Evolutionary conservation across 768 basidiomycete species (phyloP).

Genomic region (Auricularia cornea): DNA sequence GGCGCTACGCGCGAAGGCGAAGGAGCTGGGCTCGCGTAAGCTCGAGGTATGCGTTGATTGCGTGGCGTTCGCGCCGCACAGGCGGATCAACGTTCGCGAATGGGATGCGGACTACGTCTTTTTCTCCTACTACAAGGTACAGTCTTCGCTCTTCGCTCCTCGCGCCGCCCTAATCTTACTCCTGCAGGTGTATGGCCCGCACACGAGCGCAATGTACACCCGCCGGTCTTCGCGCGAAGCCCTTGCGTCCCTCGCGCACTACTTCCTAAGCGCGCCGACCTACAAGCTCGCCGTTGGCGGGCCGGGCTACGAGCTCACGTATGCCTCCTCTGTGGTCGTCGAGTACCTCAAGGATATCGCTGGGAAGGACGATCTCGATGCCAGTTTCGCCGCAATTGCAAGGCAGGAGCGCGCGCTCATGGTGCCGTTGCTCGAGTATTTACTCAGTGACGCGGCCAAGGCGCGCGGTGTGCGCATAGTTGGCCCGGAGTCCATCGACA

Average conservation of each 20-base stretch:
- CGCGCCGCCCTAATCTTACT: too few species aligned
- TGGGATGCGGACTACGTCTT: slow-evolving; percentile 74
- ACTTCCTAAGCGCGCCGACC: slow-evolving; percentile 46
- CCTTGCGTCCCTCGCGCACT: slow-evolving; percentile 53
- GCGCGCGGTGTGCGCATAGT: slow-evolving; percentile 59
- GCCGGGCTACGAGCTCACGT: slow-evolving; percentile 64
- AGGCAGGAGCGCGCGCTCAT: slow-evolving; percentile 53
- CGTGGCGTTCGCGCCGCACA: slow-evolving; percentile 72
- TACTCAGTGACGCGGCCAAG: slow-evolving; percentile 40
- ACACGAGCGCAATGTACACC: slow-evolving; percentile 58
- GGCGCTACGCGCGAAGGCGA: slow-evolving; percentile 43
- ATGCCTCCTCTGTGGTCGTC: slow-evolving; percentile 49
- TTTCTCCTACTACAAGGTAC: slow-evolving; percentile 76
- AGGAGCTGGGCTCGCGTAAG: slow-evolving; percentile 44
- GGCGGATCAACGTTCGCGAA: slow-evolving; percentile 57
- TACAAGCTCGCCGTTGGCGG: slow-evolving; percentile 69
- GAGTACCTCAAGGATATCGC: slow-evolving; percentile 42
- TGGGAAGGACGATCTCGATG: slow-evolving; percentile 15
- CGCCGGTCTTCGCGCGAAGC: slow-evolving; percentile 44
- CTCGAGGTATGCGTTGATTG: slow-evolving; percentile 63
- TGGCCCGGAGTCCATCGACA: slow-evolving; percentile 38
- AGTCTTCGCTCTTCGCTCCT: too few species aligned
- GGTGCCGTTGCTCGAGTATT: slow-evolving; percentile 44
- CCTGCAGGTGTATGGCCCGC: slow-evolving; percentile 63
- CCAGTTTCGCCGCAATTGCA: slow-evolving; percentile 32